Evolutionary conservation across 768 basidiomycete species (phyloP).

Genomic region (Leccinum ochraceum): DNA sequence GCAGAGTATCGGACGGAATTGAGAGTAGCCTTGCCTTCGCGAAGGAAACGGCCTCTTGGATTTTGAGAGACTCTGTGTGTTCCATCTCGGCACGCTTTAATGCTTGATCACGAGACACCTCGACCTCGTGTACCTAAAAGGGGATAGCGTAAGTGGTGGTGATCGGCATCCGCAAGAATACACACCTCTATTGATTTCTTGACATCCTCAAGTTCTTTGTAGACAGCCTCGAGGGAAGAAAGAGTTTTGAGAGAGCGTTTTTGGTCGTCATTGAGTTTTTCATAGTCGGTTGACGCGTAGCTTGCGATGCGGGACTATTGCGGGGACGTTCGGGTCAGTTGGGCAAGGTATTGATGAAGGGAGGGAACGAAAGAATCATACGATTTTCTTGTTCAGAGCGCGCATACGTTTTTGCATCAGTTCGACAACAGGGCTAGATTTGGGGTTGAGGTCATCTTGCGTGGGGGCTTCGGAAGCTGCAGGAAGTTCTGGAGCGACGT

Average conservation of each 20-base stretch:
- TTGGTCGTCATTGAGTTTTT: constrained; percentile 89
- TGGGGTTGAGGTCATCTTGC: constrained; percentile 47
- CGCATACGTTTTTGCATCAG: constrained; percentile 80
- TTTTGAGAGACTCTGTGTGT: constrained; percentile 53
- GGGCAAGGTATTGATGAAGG: constrained; percentile 4
- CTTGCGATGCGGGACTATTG: constrained; percentile 67
- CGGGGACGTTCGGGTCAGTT: constrained; percentile 11
- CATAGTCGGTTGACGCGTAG: constrained; percentile 66
- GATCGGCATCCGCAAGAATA: constrained; percentile 29
- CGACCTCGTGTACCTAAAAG: constrained; percentile 61
- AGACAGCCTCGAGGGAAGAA: constrained; percentile 71
- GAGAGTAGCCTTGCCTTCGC: constrained; percentile 50
- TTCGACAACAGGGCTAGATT: constrained; percentile 72
- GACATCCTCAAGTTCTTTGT: constrained; percentile 82
- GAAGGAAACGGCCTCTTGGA: constrained; percentile 55
- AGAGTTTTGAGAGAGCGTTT: constrained; percentile 70
- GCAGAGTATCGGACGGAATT: neutral
- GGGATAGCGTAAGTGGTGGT: constrained; percentile 1
- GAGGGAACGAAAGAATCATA: constrained; percentile 38
- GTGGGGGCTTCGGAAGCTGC: constrained; percentile 41
- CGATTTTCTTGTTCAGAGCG: constrained; percentile 81
- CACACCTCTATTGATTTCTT: constrained; percentile 85
- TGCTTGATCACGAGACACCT: constrained; percentile 56
- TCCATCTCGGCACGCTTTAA: constrained; percentile 57
- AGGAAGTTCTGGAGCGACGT: constrained; percentile 47